A percentile compares a stretch with the other conserved stretches of the same genome.
Evolutionary conservation across 805 yeast genomes (phyloP).

Genomic region (Candida dendrica): DNA sequence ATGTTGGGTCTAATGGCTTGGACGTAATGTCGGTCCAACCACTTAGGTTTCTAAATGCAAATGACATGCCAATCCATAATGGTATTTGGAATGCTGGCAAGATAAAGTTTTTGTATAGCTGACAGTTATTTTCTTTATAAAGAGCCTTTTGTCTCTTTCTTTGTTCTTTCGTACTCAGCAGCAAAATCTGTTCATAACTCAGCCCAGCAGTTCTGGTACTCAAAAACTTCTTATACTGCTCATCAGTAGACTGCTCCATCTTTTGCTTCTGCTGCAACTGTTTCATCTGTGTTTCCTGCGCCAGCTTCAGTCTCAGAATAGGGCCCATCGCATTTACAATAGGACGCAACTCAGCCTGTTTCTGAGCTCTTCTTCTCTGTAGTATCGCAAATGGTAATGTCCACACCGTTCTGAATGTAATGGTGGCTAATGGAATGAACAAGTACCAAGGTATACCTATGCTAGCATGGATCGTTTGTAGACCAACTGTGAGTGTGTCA

Average conservation of each 20-base stretch:
- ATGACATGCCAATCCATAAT: conserved; percentile 73
- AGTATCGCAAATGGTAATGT: conserved; percentile 75
- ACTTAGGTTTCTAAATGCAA: conserved; percentile 66
- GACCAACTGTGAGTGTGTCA: conserved; percentile 19
- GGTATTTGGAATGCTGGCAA: conserved; percentile 84
- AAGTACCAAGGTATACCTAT: conserved; percentile 78
- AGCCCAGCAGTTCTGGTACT: conserved; percentile 29
- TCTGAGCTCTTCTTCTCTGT: conserved; percentile 62
- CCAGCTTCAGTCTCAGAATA: conserved; percentile 48
- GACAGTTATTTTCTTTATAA: conserved; percentile 62
- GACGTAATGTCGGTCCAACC: conserved; percentile 39
- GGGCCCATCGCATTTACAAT: conserved; percentile 71
- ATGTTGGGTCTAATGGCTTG: conserved; percentile 39
- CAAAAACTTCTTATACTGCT: conserved; percentile 6
- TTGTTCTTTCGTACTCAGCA: conserved; percentile 71
- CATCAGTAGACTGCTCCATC: not conserved
- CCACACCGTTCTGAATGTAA: conserved; percentile 53
- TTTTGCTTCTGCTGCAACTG: not conserved
- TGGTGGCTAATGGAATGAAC: conserved; percentile 66
- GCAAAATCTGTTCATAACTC: conserved; percentile 70
- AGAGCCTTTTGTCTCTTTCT: conserved; percentile 65
- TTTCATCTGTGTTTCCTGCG: conserved; percentile 22
- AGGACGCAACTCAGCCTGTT: conserved; percentile 68
- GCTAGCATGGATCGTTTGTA: conserved; percentile 43
- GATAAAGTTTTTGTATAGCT: conserved; percentile 71